phyloP scores from a whole-genome alignment of 768 basidiomycete species.

The Baorangia bicolor region DNA sequence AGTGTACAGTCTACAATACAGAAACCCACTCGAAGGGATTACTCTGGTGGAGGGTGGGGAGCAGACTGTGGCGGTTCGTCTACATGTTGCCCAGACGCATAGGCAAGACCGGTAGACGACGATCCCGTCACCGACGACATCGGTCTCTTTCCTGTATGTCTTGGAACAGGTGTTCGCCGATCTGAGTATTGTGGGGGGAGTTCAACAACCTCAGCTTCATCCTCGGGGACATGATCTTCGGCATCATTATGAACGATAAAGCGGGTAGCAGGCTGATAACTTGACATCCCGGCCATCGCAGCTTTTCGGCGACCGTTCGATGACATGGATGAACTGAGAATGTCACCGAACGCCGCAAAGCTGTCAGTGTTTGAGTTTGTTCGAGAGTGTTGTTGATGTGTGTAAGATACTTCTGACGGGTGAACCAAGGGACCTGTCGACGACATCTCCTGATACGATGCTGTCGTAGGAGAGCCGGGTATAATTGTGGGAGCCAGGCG shows the following conservation, averaged over 20 bases:
- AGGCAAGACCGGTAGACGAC: slow-evolving; percentile 9
- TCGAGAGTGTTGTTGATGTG: slow-evolving; percentile 15
- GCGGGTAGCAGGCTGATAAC: slow-evolving; percentile 45
- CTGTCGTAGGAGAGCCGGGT: background rate
- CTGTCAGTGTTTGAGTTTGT: slow-evolving; percentile 22
- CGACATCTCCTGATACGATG: slow-evolving; percentile 5
- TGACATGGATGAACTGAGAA: slow-evolving; percentile 23
- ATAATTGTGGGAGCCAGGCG: slow-evolving; percentile 14
- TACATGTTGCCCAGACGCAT: slow-evolving; percentile 9
- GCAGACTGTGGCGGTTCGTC: slow-evolving; percentile 2
- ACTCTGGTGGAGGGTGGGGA: slow-evolving; percentile 13
- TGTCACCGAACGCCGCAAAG: slow-evolving; percentile 19
- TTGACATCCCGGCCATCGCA: slow-evolving; percentile 46
- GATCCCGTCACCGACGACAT: slow-evolving; percentile 8
- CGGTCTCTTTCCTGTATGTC: slow-evolving; percentile 10
- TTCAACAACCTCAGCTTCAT: slow-evolving; percentile 59
- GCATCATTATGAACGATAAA: slow-evolving; percentile 70
- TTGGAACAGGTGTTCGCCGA: slow-evolving; percentile 33
- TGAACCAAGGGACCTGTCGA: slow-evolving; percentile 6
- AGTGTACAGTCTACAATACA: background rate
- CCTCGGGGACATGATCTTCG: slow-evolving; percentile 50
- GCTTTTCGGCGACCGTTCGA: slow-evolving; percentile 54
- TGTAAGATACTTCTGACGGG: slow-evolving; percentile 6
- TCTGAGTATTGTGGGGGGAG: slow-evolving; percentile 75
- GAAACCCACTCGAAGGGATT: background rate